Base-by-base conservation (phyloP, 75 land plant species). In the Pseudotsuga menziesii region DNA sequence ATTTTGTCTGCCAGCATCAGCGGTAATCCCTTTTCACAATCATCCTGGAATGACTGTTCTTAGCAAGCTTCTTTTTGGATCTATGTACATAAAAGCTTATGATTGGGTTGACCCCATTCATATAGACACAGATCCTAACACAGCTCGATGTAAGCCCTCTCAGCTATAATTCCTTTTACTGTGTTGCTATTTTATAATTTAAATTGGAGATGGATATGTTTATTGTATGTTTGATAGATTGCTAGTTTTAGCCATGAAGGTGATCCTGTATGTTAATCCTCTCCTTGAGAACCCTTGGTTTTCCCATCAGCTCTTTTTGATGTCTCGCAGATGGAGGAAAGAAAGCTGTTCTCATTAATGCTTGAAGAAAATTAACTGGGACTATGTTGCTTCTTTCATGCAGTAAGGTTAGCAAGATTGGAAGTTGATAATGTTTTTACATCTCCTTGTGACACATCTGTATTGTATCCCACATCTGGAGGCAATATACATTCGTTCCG, bases 1-100 rank as follows among this genome's bases (percentile, higher is more conserved):
- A 17, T 96, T 96, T 75, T 94, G 94, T 76, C 80, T 96, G 83
- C 99, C 99, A 27, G 86, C 91, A 61, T 81, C 90, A 57, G 92
- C 90, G 73, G 86, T 84, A 25, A 89, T 96, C 75, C 99, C 99
- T 6, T 91, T 96, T 29, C 99, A 96, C 76, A 85, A 96, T 75
- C 99, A 96, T 77, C 99, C 99, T 36, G 97, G 89, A 36, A 96
- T 96, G 99, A 96, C 93, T 0, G 99, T 96, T 52, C 87, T 96
- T 73, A 94, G 98, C 81, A 94, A 90, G 85, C 87, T 96, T 67
- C 90, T 96, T 15, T 92, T 89, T 71, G 99, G 99, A 2, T 81
- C 94, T 32, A 89, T 96, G 92, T 48, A 80, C 62, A 77, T 80
- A 23, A 80, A 80, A 60, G 60, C 80, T 54, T 80, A 80, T 48